Base-by-base conservation (phyloP, 1,284 basidiomycete species). In the Xerocomus tenax region DNA sequence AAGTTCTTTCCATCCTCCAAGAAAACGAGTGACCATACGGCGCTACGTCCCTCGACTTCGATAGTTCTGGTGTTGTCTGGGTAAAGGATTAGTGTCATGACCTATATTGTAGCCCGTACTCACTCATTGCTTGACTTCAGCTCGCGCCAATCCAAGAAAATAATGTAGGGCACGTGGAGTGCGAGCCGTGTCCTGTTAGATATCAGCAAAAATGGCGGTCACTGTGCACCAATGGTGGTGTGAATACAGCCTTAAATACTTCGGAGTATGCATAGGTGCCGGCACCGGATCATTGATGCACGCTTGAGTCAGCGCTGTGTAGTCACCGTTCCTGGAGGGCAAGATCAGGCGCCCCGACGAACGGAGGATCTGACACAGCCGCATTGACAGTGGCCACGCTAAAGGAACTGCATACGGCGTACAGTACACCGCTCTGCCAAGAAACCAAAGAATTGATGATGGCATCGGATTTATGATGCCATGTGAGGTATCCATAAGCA, bases 1-100 rank as follows among this genome's bases (percentile, higher is more conserved):
- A 51, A 55, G n/a, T 40, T 46, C 35, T 36, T 51, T 36, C 47
- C 50, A 12, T 51, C 43, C 23, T 51, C 46, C 36, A 39, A 36
- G 29, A 51, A 51, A 26, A 16, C 16, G 34, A 51, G 41, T 23
- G 46, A 48, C 19, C 21, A 44, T 40, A 51, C 35, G 2, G 15
- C 15, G 15, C 34, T 21, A 5, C 19, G 26, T 3, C 46, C 46
- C 4, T 51, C 41, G 8, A 44, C 26, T 13, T 35, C 48, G 29
- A 50, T 34, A 5, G 43, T 41, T 21, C 44, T 47, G n/a, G 44
- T 29, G 39, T 47, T 41, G 25, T 50, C 48, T 47, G 13, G 9
- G 34, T 2, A 13, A 43, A 30, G 9, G n/a, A 10, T 43, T 7
- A 48, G 41, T 10, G 7, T 19, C 10, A 13, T 21, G 34, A 16